Evolutionary conservation across 75 land plant species (phyloP).

Genomic region (Pinus tabuliformis): DNA sequence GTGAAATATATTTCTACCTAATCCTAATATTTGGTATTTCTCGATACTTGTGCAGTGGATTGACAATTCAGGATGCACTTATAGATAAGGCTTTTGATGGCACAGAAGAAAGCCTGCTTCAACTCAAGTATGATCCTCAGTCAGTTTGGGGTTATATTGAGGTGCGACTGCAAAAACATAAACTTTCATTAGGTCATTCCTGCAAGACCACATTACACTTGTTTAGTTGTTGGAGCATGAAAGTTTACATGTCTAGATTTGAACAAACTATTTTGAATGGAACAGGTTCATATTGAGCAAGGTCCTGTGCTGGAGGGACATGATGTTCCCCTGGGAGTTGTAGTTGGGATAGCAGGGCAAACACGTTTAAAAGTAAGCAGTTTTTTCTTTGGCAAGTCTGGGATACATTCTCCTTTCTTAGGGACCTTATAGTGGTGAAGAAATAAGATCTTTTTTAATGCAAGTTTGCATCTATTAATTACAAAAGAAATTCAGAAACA

Average conservation of each 20-base stretch:
- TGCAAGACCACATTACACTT: not conserved
- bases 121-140: constrained; percentile 70
- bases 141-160: constrained; percentile 94
- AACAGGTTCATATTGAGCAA: constrained; percentile 98
- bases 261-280: constrained; percentile 1
- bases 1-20: not conserved
- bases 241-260: not conserved
- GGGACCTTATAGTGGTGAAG: not conserved
- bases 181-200: constrained; percentile 4
- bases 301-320: constrained; percentile 94
- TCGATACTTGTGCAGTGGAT: constrained; percentile 47
- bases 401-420: not conserved
- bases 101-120: constrained; percentile 51
- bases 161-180: constrained; percentile 36
- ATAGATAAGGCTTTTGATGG: constrained; percentile 40
- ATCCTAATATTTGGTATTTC: not conserved
- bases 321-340: constrained; percentile 82
- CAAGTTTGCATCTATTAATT: not conserved
- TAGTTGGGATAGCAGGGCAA: constrained; percentile 95
- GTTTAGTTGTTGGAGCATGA: not conserved
- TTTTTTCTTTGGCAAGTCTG: not conserved
- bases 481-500: not conserved
- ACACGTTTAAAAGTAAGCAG: constrained; percentile 69
- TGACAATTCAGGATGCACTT: constrained; percentile 68
- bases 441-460: not conserved